A percentile compares a stretch with the other conserved stretches of the same genome.
Evolutionary conservation across 2,329 filamentous ascomycete species (phyloP).

Genomic region (Aquanectria penicillioides): DNA sequence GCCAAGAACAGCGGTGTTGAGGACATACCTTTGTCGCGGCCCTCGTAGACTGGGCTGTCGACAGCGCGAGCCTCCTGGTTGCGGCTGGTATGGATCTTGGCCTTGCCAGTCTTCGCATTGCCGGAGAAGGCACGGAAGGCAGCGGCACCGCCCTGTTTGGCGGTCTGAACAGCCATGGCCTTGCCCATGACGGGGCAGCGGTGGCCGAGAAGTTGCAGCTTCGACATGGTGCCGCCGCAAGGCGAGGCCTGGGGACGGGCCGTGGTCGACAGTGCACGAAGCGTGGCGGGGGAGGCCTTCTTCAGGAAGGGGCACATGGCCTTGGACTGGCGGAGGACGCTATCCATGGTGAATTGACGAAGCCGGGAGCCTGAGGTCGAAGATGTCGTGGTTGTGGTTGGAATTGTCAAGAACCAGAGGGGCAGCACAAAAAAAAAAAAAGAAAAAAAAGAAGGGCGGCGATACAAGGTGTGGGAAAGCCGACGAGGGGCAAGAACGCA

Average conservation of each 20-base stretch:
- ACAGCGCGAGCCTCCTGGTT: conserved; percentile 82
- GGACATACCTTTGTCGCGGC: conserved; percentile 62
- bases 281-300: conserved; percentile 89
- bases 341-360: conserved; percentile 74
- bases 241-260: conserved; percentile 70
- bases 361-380: conserved; percentile 1
- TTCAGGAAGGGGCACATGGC: conserved; percentile 97
- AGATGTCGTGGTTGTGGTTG: not conserved
- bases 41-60: conserved; percentile 64
- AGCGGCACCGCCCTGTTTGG: conserved; percentile 61
- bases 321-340: conserved; percentile 93
- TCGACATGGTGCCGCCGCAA: conserved; percentile 94
- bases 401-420: not conserved
- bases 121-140: conserved; percentile 60
- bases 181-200: conserved; percentile 99
- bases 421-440: not conserved
- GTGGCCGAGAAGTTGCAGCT: conserved; percentile 91
- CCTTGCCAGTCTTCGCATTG: conserved; percentile 67
- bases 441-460: not conserved
- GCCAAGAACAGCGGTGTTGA: not conserved
- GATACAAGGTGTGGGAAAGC: conserved; percentile 10
- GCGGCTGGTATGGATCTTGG: conserved; percentile 83
- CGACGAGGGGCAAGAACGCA: not conserved
- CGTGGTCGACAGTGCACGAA: conserved; percentile 87
- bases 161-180: conserved; percentile 87